A percentile compares a stretch with the other conserved stretches of the same genome.
phyloP scores from a whole-genome alignment of 2,329 filamentous ascomycete species.

The Pseudogymnoascus sp. region DNA sequence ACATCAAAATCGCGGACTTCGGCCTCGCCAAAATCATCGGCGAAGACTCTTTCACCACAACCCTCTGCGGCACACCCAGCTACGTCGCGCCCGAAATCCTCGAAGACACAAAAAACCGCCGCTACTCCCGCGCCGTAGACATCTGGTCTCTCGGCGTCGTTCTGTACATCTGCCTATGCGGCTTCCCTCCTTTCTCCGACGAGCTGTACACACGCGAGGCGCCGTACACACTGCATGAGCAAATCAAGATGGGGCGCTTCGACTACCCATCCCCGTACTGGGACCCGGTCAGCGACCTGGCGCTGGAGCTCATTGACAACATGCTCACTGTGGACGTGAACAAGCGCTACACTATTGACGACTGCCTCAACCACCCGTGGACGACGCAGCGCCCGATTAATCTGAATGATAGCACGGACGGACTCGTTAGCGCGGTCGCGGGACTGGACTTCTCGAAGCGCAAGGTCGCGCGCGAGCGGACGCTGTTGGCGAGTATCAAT shows the following conservation, averaged over 20 bases:
- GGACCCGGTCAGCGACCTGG: conserved; percentile 79
- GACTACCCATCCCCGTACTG: conserved; percentile 96
- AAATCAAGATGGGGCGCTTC: conserved; percentile 82
- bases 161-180: conserved; percentile 92
- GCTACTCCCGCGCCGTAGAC: conserved; percentile 92
- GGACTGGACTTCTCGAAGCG: conserved; percentile 76
- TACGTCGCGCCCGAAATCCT: conserved; percentile 96
- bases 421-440: conserved; percentile 77
- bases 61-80: conserved; percentile 89
- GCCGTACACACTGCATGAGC: conserved; percentile 77
- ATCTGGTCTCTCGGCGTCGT: conserved; percentile 97
- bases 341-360: conserved; percentile 76
- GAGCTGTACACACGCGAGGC: conserved; percentile 75
- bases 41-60: conserved; percentile 95
- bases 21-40: conserved; percentile 97
- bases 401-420: conserved; percentile 80
- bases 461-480: conserved; percentile 73
- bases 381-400: conserved; percentile 53
- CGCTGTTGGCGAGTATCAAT: conserved; percentile 74
- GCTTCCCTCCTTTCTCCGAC: conserved; percentile 94
- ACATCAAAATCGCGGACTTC: conserved; percentile 91
- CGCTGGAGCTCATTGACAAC: conserved; percentile 81
- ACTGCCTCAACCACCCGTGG: conserved; percentile 90
- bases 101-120: conserved; percentile 68
- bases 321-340: conserved; percentile 89